A percentile compares a stretch with the other conserved stretches of the same genome.
Conservation (phyloP, 1,284 basidiomycete genomes). For the Ceratobasidium theobromae region DNA sequence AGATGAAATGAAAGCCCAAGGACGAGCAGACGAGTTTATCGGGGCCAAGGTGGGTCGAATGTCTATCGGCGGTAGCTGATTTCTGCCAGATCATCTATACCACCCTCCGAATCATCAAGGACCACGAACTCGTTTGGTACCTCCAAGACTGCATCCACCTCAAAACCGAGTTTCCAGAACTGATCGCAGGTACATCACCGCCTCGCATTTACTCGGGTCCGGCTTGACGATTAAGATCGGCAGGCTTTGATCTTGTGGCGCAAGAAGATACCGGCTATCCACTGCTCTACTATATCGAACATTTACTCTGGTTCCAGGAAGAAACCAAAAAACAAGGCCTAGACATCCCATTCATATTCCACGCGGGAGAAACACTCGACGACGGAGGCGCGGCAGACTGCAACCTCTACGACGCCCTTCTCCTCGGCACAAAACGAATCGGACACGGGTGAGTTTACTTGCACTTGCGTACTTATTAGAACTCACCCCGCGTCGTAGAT, state of each 20-base stretch:
- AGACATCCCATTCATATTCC: slow-evolving; percentile 75
- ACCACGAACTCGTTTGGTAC: slow-evolving; percentile 64
- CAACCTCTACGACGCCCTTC: slow-evolving; percentile 51
- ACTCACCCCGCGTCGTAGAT: slow-evolving; percentile 32
- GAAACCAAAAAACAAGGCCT: slow-evolving; percentile 59
- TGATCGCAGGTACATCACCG: slow-evolving; percentile 58
- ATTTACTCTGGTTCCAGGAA: slow-evolving; percentile 60
- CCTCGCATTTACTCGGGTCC: no score
- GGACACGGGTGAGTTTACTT: slow-evolving; percentile 47
- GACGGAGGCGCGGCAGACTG: slow-evolving; percentile 52
- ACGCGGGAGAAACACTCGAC: slow-evolving; percentile 55
- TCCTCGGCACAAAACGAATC: slow-evolving; percentile 42
- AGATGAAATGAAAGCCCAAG: slow-evolving; percentile 52
- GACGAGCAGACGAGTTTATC: slow-evolving; percentile 60
- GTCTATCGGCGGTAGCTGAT: neutral
- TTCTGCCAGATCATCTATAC: slow-evolving; percentile 65
- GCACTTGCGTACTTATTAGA: neutral
- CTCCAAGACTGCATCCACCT: slow-evolving; percentile 70
- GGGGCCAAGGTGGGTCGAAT: slow-evolving; percentile 55
- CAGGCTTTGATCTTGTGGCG: slow-evolving; percentile 80
- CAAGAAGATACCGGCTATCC: slow-evolving; percentile 66
- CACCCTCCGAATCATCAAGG: slow-evolving; percentile 59
- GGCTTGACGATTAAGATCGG: no score
- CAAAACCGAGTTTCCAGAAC: slow-evolving; percentile 71
- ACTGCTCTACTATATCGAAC: slow-evolving; percentile 63